A percentile compares a stretch with the other conserved stretches of the same genome.
Evolutionary conservation across 495 filamentous ascomycete species (phyloP).

Genomic region (Neurospora sp.): DNA sequence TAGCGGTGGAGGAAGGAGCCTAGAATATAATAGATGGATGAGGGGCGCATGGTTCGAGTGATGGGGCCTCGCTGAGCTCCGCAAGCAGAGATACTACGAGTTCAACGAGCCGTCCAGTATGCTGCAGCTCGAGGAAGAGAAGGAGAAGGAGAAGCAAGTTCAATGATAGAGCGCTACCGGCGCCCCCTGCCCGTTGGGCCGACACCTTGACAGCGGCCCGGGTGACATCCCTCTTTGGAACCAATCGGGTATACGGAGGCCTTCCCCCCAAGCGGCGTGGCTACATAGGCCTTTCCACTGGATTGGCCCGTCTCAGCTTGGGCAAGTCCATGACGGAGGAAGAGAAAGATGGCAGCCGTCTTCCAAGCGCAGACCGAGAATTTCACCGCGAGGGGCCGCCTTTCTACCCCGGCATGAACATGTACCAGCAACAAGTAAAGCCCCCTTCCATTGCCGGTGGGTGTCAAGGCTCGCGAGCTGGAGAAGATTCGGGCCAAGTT

Average conservation of each 20-base stretch:
- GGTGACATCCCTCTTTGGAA: no score
- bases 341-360: slow-evolving; percentile 80
- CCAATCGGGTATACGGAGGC: no score
- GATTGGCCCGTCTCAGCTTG: no score
- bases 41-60: no score
- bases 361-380: slow-evolving; percentile 75
- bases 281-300: no score
- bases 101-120: slow-evolving; percentile 58
- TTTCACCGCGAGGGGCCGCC: slow-evolving; percentile 51
- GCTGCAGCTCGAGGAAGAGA: neutral
- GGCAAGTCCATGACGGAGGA: slow-evolving; percentile 61
- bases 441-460: neutral
- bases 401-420: neutral
- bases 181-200: no score
- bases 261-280: no score
- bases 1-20: no score
- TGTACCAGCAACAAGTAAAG: neutral
- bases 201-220: no score
- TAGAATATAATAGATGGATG: no score
- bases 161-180: no score
- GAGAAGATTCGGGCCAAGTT: neutral
- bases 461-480: neutral
- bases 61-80: slow-evolving; percentile 51
- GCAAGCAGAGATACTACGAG: slow-evolving; percentile 57
- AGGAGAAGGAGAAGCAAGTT: no score